Evolutionary conservation across 192 early-diverging fungal species (phyloP).

Genomic region (Powellomyces hirtus): DNA sequence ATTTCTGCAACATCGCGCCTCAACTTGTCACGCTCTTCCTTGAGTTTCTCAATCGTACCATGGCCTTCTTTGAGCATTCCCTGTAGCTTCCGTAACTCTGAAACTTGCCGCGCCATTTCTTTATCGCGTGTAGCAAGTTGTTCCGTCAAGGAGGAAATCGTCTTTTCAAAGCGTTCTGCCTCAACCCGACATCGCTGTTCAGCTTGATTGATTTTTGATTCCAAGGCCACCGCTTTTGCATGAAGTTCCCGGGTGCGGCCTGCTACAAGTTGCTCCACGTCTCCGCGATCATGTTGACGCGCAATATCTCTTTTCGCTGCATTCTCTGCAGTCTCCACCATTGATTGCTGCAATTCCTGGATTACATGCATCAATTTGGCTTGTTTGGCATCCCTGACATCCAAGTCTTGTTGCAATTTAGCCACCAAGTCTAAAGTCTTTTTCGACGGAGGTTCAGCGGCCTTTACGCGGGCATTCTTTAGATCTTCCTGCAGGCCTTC

Average conservation of each 20-base stretch:
- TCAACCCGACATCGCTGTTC: slow-evolving; percentile 9
- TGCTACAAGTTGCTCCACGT: slow-evolving; percentile 14
- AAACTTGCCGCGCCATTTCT: slow-evolving; percentile 8
- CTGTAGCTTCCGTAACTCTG: slow-evolving; percentile 13
- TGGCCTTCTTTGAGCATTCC: slow-evolving; percentile 1
- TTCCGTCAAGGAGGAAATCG: no score
- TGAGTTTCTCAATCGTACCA: slow-evolving; percentile 6
- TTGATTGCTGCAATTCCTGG: slow-evolving; percentile 22
- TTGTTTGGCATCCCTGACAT: slow-evolving; percentile 6
- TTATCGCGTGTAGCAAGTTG: slow-evolving; percentile 17
- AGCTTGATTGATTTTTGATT: slow-evolving; percentile 19
- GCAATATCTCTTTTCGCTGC: slow-evolving; percentile 20
- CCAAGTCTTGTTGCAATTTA: slow-evolving; percentile 7
- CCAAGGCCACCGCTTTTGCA: no score
- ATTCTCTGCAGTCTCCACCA: slow-evolving; percentile 29
- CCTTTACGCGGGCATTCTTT: neutral
- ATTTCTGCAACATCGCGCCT: neutral
- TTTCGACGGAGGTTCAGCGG: slow-evolving; percentile 1
- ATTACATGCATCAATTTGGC: slow-evolving; percentile 33
- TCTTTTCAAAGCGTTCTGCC: no score
- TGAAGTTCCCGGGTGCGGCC: slow-evolving; percentile 4
- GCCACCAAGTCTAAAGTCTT: neutral
- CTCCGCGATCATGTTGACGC: slow-evolving; percentile 12
- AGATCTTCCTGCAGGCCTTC: neutral
- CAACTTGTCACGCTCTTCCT: slow-evolving; percentile 1